Evolutionary conservation across 1,284 basidiomycete species (phyloP), one percentile per base, ranked within the genome.

Genomic region (Cutaneotrichosporon sp.): DNA sequence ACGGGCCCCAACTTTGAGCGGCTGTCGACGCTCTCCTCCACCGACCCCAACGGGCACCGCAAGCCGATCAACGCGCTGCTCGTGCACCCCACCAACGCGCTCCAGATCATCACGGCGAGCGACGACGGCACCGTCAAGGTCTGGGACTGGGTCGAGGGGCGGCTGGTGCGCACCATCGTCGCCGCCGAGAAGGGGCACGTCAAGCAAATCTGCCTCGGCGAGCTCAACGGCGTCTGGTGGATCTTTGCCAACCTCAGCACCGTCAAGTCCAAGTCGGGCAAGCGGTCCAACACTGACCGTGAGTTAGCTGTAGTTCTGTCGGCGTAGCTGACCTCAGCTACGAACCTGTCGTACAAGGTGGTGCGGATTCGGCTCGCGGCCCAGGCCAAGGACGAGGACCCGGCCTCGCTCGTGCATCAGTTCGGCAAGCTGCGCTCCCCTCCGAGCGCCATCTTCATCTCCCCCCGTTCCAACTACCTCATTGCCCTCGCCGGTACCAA

Each of bases 121-220:
- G 77, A 89, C 57, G 90, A 95, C 70, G 95, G 95, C 13, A 85
- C 84, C 27, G 80, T 98, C 67, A 87, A 91, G 75, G 82, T 95
- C 13, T 98, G 95, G 95, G 93, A 98, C 80, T 95, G 91, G 76
- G 82, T 95, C 56, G 94, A 97, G 66, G 94, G 89, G 1, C 82
- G 84, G 4, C 81, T 97, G 16, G 82, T 97, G 59, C 87, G 88
- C 66, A 89, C 87, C 1, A 84, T 95, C 60, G 82, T 85, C 62
- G 72, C 91, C 47, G 66, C 83, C 46, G 85, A 89, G 62, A 86
- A 91, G 6, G 88, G 97, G 67, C 84, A 87, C 60, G 66, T 77
- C n/a, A 50, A 65, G 22, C 72, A 75, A 38, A 63, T 75, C 42
- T 69, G 71, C 36, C 59, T 73, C 27, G 72, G 73, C 20, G 62